Conservation (phyloP, 768 basidiomycete genomes). For the Collybiopsis confluens region DNA sequence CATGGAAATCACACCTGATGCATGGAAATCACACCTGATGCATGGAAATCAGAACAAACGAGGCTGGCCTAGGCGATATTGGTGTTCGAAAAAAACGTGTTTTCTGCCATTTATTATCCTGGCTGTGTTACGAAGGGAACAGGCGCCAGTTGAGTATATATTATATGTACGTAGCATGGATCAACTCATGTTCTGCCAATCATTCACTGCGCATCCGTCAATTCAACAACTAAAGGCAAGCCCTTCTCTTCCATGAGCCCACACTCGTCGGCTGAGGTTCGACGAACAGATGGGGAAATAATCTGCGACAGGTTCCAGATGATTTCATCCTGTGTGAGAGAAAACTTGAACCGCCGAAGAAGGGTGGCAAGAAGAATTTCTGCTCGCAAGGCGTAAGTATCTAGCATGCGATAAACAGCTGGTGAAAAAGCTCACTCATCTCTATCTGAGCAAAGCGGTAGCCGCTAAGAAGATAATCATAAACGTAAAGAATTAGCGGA, state of each 20-base stretch:
- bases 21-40: too few relatives aligned
- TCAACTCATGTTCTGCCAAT: too few relatives aligned
- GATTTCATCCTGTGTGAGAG: conserved; percentile 30
- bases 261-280: conserved; percentile 10
- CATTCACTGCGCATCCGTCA: not conserved
- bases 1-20: too few relatives aligned
- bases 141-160: too few relatives aligned
- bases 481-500: not conserved
- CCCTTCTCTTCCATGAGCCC: conserved; percentile 27
- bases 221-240: conserved; percentile 27
- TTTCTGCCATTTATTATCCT: too few relatives aligned
- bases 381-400: conserved; percentile 14
- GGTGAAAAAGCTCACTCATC: conserved; percentile 40
- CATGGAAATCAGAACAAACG: too few relatives aligned
- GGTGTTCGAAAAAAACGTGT: too few relatives aligned
- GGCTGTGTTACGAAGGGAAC: too few relatives aligned
- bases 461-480: conserved; percentile 24
- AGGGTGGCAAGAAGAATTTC: conserved; percentile 37
- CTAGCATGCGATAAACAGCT: not conserved
- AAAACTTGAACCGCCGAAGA: conserved; percentile 31
- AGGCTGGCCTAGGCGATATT: too few relatives aligned
- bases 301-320: conserved; percentile 48
- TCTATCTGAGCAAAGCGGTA: conserved; percentile 55
- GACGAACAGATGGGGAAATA: conserved; percentile 36
- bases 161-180: too few relatives aligned